Base-by-base conservation (phyloP, 768 basidiomycete genomes). In the Gautieria morchelliformis region DNA sequence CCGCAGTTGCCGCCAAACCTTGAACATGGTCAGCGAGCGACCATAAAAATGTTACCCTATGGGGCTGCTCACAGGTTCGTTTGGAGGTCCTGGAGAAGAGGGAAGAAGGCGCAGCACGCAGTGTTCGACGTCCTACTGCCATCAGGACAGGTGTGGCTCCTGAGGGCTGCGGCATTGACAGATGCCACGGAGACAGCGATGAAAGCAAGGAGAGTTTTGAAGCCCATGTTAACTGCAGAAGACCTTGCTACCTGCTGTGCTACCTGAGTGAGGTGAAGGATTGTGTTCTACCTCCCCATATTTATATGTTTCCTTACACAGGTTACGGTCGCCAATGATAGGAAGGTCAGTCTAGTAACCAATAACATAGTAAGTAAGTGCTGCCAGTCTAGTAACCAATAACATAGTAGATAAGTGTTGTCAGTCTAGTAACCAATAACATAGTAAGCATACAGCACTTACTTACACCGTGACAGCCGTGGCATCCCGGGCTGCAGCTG, bases 101-200 rank as follows among this genome's bases (percentile, higher is more conserved):
- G 17, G 33, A 50, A 50, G 33, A 50, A 50, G 1, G 48, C n/a
- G 24, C 48, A 50, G 48, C 48, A 50, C n/a, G 48, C 48, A 11
- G 24, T 7, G 24, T 50, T n/a, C 17, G 59, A 56, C 10, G 63
- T 66, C 14, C 59, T 65, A 57, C 69, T 60, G 40, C 69, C 68
- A 51, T 69, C 67, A 12, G 69, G 64, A 41, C 69, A 71, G 27
- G 27, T 27, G 27, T 27, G 20, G 20, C 47, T 27, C 19, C 42
- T 52, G 58, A 33, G 30, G 37, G 20, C 53, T 12, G 59, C 59
- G 5, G 58, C 58, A 11, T 52, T 15, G 19, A 57, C 45, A 22
- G 46, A 1, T 12, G 40, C 33, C 3, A 27, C 22, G 22, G 58
- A 41, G 45, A 59, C 17, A 33, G 19, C 53, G 39, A 54, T 14